Evolutionary conservation across 306 rosid species (phyloP).

Genomic region (Macrotyloma uniflorum): DNA sequence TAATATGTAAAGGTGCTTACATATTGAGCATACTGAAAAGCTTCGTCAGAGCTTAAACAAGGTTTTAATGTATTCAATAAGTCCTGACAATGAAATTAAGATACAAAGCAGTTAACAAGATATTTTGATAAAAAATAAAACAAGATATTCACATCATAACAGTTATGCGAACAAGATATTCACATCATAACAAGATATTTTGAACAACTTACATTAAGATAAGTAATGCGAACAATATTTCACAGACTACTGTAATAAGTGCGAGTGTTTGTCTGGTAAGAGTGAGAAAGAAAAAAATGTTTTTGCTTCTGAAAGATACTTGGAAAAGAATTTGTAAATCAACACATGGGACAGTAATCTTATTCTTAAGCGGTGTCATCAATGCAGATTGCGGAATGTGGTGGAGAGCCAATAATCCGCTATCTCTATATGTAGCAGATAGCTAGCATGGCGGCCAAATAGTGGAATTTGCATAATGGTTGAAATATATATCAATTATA

Average conservation of each 20-base stretch:
- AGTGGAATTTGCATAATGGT: not conserved
- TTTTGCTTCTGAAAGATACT: not conserved
- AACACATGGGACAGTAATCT: too few relatives aligned
- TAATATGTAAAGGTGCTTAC: conserved; percentile 53
- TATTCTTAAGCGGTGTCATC: too few relatives aligned
- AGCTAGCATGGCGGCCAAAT: too few relatives aligned
- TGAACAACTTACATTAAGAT: not conserved
- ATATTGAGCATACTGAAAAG: conserved; percentile 77
- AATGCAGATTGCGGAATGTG: too few relatives aligned
- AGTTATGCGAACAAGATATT: not conserved
- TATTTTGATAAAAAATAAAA: too few relatives aligned
- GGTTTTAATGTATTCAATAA: conserved; percentile 67
- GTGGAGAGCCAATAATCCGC: too few relatives aligned
- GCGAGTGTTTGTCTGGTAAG: conserved; percentile 2
- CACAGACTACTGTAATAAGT: not conserved
- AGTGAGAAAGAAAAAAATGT: conserved; percentile 3
- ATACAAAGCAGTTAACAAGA: not conserved
- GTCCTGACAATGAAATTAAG: conserved; percentile 58
- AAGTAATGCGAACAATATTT: conserved; percentile 19
- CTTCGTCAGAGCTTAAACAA: conserved; percentile 63
- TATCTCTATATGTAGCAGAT: too few relatives aligned
- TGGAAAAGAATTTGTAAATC: too few relatives aligned
- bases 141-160: not conserved
- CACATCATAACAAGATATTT: not conserved
- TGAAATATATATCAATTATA: too few relatives aligned